phyloP scores from a whole-genome alignment of 495 filamentous ascomycete species.

The Xylaria longipes region DNA sequence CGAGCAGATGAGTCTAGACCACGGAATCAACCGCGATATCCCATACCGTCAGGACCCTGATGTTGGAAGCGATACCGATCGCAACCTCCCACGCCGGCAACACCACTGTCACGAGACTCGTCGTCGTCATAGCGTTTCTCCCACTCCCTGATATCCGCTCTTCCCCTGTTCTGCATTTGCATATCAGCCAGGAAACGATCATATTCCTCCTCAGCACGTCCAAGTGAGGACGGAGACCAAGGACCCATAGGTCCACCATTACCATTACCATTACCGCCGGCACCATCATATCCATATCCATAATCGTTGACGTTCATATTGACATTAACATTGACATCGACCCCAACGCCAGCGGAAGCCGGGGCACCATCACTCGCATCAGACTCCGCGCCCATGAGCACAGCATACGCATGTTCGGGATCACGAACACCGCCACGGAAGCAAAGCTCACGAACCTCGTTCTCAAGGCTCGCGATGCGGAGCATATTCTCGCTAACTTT shows the following conservation, averaged over 20 bases:
- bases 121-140: neutral
- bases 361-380: neutral
- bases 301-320: neutral
- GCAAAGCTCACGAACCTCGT: constrained; percentile 25
- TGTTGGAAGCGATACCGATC: neutral
- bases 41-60: neutral
- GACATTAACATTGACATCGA: neutral
- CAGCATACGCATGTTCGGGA: constrained; percentile 25
- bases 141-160: neutral
- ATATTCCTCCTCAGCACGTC: constrained; percentile 12
- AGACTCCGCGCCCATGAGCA: constrained; percentile 14
- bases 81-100: constrained; percentile 1
- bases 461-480: constrained; percentile 17
- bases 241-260: neutral
- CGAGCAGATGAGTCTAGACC: neutral
- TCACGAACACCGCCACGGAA: constrained; percentile 12
- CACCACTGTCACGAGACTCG: constrained; percentile 8
- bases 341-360: neutral
- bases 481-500: neutral
- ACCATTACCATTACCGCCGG: neutral
- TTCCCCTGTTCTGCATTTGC: neutral
- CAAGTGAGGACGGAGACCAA: constrained; percentile 14
- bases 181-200: constrained; percentile 2
- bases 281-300: neutral
- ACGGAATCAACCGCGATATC: constrained; percentile 4